phyloP scores from a whole-genome alignment of 306 rosid genomes.

The Cucurbita argyrosperma region DNA sequence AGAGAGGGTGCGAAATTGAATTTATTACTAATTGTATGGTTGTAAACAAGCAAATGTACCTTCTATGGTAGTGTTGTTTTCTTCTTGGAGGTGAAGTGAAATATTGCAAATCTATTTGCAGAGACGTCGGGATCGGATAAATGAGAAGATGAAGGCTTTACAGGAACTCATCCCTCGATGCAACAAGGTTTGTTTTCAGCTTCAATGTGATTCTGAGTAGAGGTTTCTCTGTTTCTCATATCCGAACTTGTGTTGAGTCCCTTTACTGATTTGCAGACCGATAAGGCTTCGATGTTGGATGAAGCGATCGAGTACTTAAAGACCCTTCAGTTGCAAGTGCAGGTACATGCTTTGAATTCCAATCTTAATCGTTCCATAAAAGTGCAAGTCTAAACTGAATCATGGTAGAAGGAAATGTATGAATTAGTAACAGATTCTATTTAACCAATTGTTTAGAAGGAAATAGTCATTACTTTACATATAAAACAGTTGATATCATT shows the following conservation, averaged over 20 bases:
- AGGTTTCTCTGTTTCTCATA: not conserved
- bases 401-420: not conserved
- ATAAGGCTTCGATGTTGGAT: constrained; percentile 91
- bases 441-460: not conserved
- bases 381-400: not conserved
- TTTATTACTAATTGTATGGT: not conserved
- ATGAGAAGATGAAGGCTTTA: constrained; percentile 82
- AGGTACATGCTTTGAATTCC: constrained; percentile 23
- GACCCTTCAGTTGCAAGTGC: constrained; percentile 77
- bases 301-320: constrained; percentile 90
- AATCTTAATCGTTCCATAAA: not conserved
- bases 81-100: constrained; percentile 2
- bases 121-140: constrained; percentile 91
- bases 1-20: constrained; percentile 51
- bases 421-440: not conserved
- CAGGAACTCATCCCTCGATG: constrained; percentile 86
- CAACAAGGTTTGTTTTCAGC: constrained; percentile 42
- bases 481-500: not conserved
- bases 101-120: constrained; percentile 17
- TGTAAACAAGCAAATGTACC: not conserved
- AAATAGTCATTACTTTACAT: not conserved
- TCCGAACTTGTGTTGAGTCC: not conserved
- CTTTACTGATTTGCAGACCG: constrained; percentile 36
- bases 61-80: constrained; percentile 6
- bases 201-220: not conserved